These are phyloP conservation scores for Thalassiosira ordinaria DNA, from an alignment of 352 stramenopile species.

Conservation along the genomic window DNA sequence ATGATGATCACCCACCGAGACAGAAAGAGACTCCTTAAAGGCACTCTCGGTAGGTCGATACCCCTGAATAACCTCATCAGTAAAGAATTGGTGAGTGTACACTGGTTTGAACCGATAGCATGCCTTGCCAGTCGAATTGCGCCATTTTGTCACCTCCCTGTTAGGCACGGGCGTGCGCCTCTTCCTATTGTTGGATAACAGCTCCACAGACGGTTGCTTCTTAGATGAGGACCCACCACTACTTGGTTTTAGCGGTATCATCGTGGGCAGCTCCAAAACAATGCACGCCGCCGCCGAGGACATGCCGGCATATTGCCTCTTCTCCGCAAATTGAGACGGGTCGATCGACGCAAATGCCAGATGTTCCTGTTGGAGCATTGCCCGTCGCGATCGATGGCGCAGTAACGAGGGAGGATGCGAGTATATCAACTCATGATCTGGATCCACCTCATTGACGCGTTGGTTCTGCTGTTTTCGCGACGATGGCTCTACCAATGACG, in stretches of 20 bases:
- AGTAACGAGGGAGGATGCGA: not conserved
- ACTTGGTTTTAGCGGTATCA: not conserved
- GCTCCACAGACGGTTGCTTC: not conserved
- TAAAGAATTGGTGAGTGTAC: slow-evolving; percentile 54
- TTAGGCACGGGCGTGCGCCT: slow-evolving; percentile 7
- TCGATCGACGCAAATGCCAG: slow-evolving; percentile 33
- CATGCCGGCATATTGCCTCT: slow-evolving; percentile 19
- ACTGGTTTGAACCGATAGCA: slow-evolving; percentile 51
- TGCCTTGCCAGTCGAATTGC: not conserved
- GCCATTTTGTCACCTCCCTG: slow-evolving; percentile 18
- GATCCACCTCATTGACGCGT: no score
- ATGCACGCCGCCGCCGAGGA: slow-evolving; percentile 46
- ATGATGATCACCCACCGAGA: slow-evolving; percentile 2
- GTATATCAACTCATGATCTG: slow-evolving; percentile 14
- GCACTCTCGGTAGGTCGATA: slow-evolving; percentile 39
- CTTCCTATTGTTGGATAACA: slow-evolving; percentile 20
- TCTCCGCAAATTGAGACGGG: slow-evolving; percentile 9
- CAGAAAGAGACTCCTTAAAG: slow-evolving; percentile 18
- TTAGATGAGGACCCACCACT: not conserved
- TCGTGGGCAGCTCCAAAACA: slow-evolving; percentile 26
- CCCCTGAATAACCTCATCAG: slow-evolving; percentile 33
- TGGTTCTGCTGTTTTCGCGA: no score
- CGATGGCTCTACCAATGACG: no score
- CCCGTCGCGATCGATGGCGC: not conserved
- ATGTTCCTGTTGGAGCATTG: slow-evolving; percentile 3